phyloP scores from a whole-genome alignment of 306 rosid genomes.

The Elaeagnus macrophylla region DNA sequence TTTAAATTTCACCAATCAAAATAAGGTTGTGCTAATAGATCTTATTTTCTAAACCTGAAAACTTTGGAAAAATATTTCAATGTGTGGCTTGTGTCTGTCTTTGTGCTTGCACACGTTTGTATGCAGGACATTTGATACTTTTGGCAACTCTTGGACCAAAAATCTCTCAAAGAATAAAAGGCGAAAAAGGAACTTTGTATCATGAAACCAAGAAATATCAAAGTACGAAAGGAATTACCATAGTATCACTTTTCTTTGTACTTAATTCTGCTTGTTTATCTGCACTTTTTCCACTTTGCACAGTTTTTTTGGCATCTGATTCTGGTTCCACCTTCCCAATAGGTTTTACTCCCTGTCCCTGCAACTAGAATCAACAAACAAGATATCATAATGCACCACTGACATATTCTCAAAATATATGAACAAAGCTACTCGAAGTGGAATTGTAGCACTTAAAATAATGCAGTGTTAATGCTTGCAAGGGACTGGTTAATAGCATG shows the following conservation, averaged over 20 bases:
- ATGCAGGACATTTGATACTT: no score
- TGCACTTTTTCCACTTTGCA: conserved; percentile 40
- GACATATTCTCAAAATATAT: background rate
- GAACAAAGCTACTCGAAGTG: no score
- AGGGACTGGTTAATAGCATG: background rate
- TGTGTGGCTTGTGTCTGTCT: no score
- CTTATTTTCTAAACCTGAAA: no score
- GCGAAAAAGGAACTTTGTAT: background rate
- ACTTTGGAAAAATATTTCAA: no score
- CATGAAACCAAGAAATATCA: background rate
- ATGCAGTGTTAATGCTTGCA: background rate
- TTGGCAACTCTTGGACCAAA: no score
- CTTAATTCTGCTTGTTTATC: conserved; percentile 38
- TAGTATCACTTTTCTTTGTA: conserved; percentile 46
- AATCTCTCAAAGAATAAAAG: no score
- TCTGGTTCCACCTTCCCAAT: conserved; percentile 34
- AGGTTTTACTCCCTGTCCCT: conserved; percentile 45
- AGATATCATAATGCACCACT: background rate
- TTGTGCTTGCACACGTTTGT: no score
- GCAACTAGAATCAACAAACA: conserved; percentile 17
- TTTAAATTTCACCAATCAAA: no score
- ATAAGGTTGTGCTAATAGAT: no score
- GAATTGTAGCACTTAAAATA: no score
- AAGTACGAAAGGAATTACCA: conserved; percentile 25
- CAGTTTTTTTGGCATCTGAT: conserved; percentile 46